A percentile compares a stretch with the other conserved stretches of the same genome.
phyloP scores from a whole-genome alignment of 768 basidiomycete genomes.

The Suillus plorans region DNA sequence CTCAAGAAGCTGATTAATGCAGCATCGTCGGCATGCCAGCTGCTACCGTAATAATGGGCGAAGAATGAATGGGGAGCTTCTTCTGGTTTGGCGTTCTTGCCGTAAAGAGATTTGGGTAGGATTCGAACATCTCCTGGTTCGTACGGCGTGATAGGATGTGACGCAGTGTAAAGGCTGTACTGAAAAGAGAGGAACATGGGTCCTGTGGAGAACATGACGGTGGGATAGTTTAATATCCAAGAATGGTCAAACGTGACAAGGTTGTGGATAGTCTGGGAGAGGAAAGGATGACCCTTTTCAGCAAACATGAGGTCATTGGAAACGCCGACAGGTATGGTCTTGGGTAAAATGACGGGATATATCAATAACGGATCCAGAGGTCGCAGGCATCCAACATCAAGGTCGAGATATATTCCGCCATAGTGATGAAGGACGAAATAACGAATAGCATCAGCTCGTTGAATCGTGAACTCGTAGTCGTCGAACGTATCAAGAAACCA shows the following conservation, averaged over 20 bases:
- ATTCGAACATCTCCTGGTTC: slow-evolving; percentile 78
- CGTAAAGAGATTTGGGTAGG: slow-evolving; percentile 94
- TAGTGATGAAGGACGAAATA: slow-evolving; percentile 97
- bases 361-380: slow-evolving; percentile 83
- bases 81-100: slow-evolving; percentile 85
- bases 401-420: slow-evolving; percentile 94
- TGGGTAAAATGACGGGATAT: slow-evolving; percentile 87
- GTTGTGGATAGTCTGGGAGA: slow-evolving; percentile 91
- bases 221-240: slow-evolving; percentile 96
- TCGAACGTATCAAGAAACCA: slow-evolving; percentile 96
- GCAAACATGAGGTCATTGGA: slow-evolving; percentile 97
- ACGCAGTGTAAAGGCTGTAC: slow-evolving; percentile 81
- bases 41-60: slow-evolving; percentile 96
- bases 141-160: slow-evolving; percentile 54
- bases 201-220: slow-evolving; percentile 99
- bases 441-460: slow-evolving; percentile 95
- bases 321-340: slow-evolving; percentile 95
- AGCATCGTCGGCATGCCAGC: slow-evolving; percentile 98
- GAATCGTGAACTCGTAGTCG: slow-evolving; percentile 86
- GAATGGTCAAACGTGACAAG: slow-evolving; percentile 89
- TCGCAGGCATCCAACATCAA: slow-evolving; percentile 92
- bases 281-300: slow-evolving; percentile 80
- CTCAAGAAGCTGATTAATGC: slow-evolving; percentile 95
- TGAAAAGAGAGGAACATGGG: slow-evolving; percentile 98
- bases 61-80: slow-evolving; percentile 94